These are phyloP conservation scores for Candida orba DNA, from an alignment of 805 yeast species.

Conservation along the genomic window DNA sequence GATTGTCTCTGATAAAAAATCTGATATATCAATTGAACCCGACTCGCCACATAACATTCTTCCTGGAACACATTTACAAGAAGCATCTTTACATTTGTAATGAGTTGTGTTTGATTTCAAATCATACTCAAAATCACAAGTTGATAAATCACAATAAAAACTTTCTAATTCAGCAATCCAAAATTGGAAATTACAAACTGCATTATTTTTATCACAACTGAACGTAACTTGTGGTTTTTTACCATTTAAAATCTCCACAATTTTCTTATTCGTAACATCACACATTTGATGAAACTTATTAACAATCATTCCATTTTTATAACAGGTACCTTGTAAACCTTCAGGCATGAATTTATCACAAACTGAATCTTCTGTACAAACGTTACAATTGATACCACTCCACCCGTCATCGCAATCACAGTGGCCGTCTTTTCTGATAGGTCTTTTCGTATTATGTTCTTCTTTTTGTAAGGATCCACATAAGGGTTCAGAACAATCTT, in stretches of 20 bases:
- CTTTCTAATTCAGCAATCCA: slow-evolving; percentile 92
- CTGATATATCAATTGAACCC: slow-evolving; percentile 92
- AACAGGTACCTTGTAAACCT: slow-evolving; percentile 81
- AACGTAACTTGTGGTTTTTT: slow-evolving; percentile 88
- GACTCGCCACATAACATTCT: slow-evolving; percentile 89
- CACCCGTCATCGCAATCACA: slow-evolving; percentile 85
- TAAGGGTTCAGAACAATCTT: slow-evolving; percentile 79
- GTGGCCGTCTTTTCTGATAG: slow-evolving; percentile 40
- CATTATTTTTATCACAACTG: slow-evolving; percentile 65
- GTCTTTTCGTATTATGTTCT: slow-evolving; percentile 48
- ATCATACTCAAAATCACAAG: slow-evolving; percentile 68
- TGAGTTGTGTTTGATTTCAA: slow-evolving; percentile 56
- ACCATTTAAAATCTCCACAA: slow-evolving; percentile 71
- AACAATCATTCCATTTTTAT: slow-evolving; percentile 75
- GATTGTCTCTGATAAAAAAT: slow-evolving; percentile 83
- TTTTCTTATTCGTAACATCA: slow-evolving; percentile 86
- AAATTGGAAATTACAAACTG: slow-evolving; percentile 80
- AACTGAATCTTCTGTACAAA: slow-evolving; percentile 65
- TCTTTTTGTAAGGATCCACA: slow-evolving; percentile 80
- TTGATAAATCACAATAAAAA: slow-evolving; percentile 75
- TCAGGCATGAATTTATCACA: slow-evolving; percentile 89
- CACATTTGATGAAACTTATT: slow-evolving; percentile 84
- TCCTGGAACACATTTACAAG: slow-evolving; percentile 89
- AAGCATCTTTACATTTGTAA: slow-evolving; percentile 68
- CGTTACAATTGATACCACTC: slow-evolving; percentile 90